Conservation (phyloP, 257 asterid species). For the Anisodus tanguticus region DNA sequence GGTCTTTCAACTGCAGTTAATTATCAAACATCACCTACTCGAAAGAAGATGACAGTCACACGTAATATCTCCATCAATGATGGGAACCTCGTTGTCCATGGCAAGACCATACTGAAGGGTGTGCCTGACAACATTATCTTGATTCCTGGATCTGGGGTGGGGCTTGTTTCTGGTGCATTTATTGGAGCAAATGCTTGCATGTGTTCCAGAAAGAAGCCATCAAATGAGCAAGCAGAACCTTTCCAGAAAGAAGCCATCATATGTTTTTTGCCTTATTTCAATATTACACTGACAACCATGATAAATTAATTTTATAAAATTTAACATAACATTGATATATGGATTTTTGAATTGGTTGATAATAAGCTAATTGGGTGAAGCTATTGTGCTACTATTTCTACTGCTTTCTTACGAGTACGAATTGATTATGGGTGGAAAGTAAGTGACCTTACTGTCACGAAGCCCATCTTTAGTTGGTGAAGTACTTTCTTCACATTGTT, state of each 20-base stretch:
- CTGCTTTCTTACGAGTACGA: background rate
- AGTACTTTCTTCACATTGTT: background rate
- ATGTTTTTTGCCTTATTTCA: background rate
- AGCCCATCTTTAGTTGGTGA: background rate
- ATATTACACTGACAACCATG: background rate
- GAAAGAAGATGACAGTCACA: conserved; percentile 76
- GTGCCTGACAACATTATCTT: conserved; percentile 84
- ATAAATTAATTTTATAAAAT: background rate
- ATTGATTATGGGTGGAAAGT: conserved; percentile 19
- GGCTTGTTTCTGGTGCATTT: conserved; percentile 83
- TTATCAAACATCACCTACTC: conserved; percentile 33
- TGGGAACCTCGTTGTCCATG: conserved; percentile 92
- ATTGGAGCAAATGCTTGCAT: conserved; percentile 89
- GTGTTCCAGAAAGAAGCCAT: no score
- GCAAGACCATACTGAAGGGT: conserved; percentile 82
- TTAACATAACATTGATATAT: conserved; percentile 7
- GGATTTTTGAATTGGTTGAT: conserved; percentile 20
- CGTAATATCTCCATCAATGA: conserved; percentile 76
- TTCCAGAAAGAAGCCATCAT: no score
- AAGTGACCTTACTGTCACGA: background rate
- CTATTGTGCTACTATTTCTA: background rate
- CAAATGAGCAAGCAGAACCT: no score
- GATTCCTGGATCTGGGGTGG: conserved; percentile 79
- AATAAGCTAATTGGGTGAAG: background rate
- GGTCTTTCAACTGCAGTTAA: conserved; percentile 49